Percentiles rank a stretch among this genome's conserved stretches.
These are phyloP conservation scores for Inga leiocalycina DNA, from an alignment of 306 rosid species.

Conservation along the genomic window DNA sequence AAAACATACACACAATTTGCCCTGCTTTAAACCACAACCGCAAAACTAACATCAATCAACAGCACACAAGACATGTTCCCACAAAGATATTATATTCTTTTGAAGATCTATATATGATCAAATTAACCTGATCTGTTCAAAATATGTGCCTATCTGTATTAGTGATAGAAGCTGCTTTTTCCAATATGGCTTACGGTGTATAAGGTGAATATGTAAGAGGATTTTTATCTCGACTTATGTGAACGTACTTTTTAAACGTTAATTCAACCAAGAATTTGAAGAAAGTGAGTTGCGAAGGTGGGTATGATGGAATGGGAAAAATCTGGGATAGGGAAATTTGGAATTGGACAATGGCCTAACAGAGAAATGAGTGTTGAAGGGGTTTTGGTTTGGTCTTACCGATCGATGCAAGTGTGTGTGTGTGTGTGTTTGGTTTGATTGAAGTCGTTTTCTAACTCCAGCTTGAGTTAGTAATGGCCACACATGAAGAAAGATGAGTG, in stretches of 20 bases:
- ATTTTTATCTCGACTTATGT: too few species aligned
- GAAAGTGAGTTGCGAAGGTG: background rate
- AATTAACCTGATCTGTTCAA: conserved; percentile 26
- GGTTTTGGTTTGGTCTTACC: background rate
- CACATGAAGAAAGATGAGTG: conserved; percentile 35
- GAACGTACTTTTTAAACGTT: too few species aligned
- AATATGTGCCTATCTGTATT: background rate
- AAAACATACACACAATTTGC: background rate
- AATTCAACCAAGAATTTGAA: background rate
- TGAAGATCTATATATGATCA: background rate
- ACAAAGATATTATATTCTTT: background rate
- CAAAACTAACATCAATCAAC: conserved; percentile 33
- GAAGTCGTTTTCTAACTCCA: conserved; percentile 46
- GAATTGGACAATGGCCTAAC: conserved; percentile 28
- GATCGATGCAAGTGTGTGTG: background rate
- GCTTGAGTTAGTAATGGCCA: conserved; percentile 30
- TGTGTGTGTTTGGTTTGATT: background rate
- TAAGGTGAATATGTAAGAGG: fast-evolving
- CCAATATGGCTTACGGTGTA: too few species aligned
- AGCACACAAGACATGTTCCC: conserved; percentile 20
- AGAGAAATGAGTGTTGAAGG: conserved; percentile 51
- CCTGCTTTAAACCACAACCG: conserved; percentile 30
- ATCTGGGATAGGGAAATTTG: conserved; percentile 25
- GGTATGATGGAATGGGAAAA: conserved; percentile 34
- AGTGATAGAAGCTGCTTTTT: too few species aligned